Evolutionary conservation across 2,329 filamentous ascomycete species (phyloP).

Genomic region (Zopfia rhizophila): DNA sequence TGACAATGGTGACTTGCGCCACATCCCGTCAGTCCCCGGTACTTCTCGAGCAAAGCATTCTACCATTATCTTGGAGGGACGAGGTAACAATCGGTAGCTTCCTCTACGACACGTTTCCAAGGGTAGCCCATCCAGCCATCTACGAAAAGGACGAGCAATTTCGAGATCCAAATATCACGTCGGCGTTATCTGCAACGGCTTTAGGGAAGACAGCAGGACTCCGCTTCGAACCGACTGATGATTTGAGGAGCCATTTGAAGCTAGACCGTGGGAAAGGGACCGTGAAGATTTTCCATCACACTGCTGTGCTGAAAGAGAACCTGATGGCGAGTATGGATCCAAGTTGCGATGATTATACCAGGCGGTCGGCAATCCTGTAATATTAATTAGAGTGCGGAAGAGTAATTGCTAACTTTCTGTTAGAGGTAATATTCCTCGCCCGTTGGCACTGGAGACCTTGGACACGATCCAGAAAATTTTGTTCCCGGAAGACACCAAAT

Average conservation of each 20-base stretch:
- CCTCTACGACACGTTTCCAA: slow-evolving; percentile 8
- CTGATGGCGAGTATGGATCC: slow-evolving; percentile 7
- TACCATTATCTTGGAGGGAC: slow-evolving; percentile 7
- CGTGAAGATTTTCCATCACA: slow-evolving; percentile 18
- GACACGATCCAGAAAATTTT: slow-evolving; percentile 22
- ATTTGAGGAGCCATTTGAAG: slow-evolving; percentile 13
- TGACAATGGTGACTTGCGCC: slow-evolving; percentile 11
- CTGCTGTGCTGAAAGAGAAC: slow-evolving; percentile 18
- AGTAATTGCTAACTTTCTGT: too few species aligned
- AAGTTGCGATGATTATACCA: too few species aligned
- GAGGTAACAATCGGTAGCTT: slow-evolving; percentile 5
- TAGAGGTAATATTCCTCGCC: slow-evolving; percentile 12
- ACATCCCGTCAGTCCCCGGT: not conserved
- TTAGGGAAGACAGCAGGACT: slow-evolving; percentile 3
- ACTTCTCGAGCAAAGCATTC: slow-evolving; percentile 5
- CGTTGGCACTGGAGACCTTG: slow-evolving; percentile 16
- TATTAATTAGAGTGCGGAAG: too few species aligned
- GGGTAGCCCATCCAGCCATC: slow-evolving; percentile 4
- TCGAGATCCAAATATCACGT: slow-evolving; percentile 4
- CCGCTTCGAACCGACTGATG: slow-evolving; percentile 3
- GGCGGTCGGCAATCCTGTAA: too few species aligned
- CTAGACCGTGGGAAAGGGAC: slow-evolving; percentile 3
- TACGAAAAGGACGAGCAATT: not conserved
- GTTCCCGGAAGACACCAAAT: slow-evolving; percentile 18
- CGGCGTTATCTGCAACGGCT: not conserved